Evolutionary conservation across 495 filamentous ascomycete genomes (phyloP).

Genomic region (Trypethelium eluteriae): DNA sequence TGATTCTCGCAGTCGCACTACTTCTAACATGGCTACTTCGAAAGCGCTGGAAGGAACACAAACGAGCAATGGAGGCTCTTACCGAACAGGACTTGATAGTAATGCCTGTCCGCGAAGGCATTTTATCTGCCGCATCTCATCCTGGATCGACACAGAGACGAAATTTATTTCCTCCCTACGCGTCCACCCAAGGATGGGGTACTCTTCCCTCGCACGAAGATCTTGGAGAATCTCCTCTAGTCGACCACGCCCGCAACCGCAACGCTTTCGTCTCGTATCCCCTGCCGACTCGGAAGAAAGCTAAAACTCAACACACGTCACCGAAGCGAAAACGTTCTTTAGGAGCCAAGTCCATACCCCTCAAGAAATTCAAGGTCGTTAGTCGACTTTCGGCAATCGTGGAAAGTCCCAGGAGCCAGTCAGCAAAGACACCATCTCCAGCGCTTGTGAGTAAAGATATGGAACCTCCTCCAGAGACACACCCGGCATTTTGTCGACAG

Average conservation of each 20-base stretch:
- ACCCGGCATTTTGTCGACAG: constrained; percentile 3
- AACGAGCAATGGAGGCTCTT: background rate
- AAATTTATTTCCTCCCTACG: background rate
- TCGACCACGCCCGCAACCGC: background rate
- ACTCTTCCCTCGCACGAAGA: constrained; percentile 4
- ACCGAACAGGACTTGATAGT: background rate
- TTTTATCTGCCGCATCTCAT: background rate
- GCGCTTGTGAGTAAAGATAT: background rate
- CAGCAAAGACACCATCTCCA: constrained; percentile 7
- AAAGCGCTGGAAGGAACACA: constrained; percentile 3
- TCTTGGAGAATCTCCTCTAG: background rate
- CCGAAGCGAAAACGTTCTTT: background rate
- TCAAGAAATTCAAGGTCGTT: constrained; percentile 6
- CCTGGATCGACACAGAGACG: background rate
- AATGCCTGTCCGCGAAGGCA: background rate
- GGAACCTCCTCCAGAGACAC: background rate
- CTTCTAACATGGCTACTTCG: constrained; percentile 2
- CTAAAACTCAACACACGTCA: background rate
- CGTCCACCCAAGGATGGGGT: background rate
- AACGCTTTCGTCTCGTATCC: background rate
- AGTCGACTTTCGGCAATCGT: constrained; percentile 9
- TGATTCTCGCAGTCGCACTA: background rate
- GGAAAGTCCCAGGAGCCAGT: constrained; percentile 4
- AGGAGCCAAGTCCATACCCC: background rate
- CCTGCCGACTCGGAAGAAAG: background rate